These are phyloP conservation scores for Cronartium quercuum DNA, from an alignment of 1,284 basidiomycete genomes.

Conservation along the genomic window DNA sequence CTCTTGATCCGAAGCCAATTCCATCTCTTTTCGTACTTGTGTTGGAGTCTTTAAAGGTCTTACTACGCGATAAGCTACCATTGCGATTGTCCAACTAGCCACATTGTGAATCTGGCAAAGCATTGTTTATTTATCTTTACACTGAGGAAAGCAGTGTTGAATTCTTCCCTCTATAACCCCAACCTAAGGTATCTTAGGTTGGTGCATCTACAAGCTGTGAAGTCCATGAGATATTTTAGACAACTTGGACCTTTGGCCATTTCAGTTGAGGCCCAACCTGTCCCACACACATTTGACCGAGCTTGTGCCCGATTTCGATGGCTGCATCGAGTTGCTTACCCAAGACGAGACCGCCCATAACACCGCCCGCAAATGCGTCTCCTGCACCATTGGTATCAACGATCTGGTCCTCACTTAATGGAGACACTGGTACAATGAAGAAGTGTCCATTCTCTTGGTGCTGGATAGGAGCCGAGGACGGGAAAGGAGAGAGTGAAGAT, in stretches of 20 bases:
- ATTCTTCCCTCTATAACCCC: neutral
- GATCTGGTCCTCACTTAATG: slow-evolving; percentile 64
- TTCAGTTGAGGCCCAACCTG: slow-evolving; percentile 57
- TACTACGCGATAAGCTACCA: no score
- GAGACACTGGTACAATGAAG: slow-evolving; percentile 58
- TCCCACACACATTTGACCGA: slow-evolving; percentile 82
- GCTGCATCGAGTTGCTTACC: slow-evolving; percentile 75
- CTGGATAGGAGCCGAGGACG: slow-evolving; percentile 39
- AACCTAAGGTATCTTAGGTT: neutral
- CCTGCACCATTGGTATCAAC: slow-evolving; percentile 99
- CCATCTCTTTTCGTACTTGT: no score
- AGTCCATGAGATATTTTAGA: neutral
- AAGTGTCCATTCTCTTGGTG: slow-evolving; percentile 16
- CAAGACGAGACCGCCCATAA: slow-evolving; percentile 74
- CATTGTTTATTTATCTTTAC: no score
- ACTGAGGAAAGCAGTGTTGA: neutral
- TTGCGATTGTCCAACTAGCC: no score
- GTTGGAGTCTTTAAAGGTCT: no score
- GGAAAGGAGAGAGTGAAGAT: slow-evolving; percentile 56
- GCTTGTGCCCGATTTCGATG: slow-evolving; percentile 78
- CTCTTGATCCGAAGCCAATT: no score
- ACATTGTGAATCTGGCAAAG: no score
- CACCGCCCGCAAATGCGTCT: slow-evolving; percentile 97
- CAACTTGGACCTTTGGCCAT: slow-evolving; percentile 39
- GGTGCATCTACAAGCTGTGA: neutral